phyloP scores from a whole-genome alignment of 495 filamentous ascomycete genomes.

The Podospora pseudoanserina region DNA sequence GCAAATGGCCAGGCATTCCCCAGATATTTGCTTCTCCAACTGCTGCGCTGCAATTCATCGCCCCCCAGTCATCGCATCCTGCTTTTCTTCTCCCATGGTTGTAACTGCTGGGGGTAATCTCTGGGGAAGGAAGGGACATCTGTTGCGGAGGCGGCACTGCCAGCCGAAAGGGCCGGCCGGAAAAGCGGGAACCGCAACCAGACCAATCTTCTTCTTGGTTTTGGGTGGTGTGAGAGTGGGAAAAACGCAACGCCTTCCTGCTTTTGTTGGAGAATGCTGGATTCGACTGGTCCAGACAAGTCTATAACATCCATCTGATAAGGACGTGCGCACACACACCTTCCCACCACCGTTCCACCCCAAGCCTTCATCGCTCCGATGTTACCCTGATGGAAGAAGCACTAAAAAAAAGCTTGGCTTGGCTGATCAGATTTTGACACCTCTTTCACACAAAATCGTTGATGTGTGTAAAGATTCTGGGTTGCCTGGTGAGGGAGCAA shows the following conservation, averaged over 20 bases:
- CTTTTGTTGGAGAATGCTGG: not conserved
- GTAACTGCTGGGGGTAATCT: not conserved
- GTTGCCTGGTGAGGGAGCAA: too few relatives aligned
- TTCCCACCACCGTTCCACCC: not conserved
- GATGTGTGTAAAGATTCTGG: not conserved
- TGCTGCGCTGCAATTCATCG: not conserved
- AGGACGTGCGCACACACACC: slow-evolving; percentile 4
- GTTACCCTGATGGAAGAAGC: not conserved
- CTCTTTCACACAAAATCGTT: not conserved
- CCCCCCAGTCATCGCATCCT: not conserved
- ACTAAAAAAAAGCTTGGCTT: not conserved
- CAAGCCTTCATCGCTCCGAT: not conserved
- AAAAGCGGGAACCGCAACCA: slow-evolving; percentile 5
- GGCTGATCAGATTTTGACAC: not conserved
- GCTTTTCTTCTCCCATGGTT: slow-evolving; percentile 5
- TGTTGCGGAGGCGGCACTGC: slow-evolving; percentile 6
- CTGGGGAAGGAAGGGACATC: not conserved
- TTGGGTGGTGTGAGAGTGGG: not conserved
- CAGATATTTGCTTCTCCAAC: slow-evolving; percentile 1
- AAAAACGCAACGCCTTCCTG: not conserved
- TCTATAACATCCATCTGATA: slow-evolving; percentile 11
- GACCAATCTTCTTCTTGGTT: not conserved
- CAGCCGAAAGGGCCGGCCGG: slow-evolving; percentile 12
- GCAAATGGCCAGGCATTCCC: slow-evolving; percentile 6
- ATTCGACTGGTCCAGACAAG: slow-evolving; percentile 1